Percentiles rank a stretch among this genome's conserved stretches.
phyloP scores from a whole-genome alignment of 75 land plant species.

The Cunninghamia lanceolata region DNA sequence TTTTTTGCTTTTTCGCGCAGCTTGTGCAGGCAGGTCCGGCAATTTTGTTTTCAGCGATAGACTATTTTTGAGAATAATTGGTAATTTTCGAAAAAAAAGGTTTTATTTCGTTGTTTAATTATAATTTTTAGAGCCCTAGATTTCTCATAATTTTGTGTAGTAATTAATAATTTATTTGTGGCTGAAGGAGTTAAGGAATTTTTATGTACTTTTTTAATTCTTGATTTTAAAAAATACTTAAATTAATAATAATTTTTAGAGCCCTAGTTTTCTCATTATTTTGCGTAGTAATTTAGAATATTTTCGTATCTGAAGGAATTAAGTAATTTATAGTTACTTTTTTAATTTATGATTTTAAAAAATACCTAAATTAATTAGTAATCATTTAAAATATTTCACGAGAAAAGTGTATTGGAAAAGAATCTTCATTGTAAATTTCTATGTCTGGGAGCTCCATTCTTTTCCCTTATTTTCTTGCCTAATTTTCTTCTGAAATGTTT shows the following conservation, averaged over 20 bases:
- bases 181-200: neutral
- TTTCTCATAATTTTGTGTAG: neutral
- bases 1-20: neutral
- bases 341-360: too few species aligned
- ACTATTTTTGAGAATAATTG: neutral
- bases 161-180: neutral
- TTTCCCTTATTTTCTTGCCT: too few species aligned
- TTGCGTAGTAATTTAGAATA: neutral
- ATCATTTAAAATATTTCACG: too few species aligned
- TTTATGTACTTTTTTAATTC: neutral
- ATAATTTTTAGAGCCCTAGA: neutral
- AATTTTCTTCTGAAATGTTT: too few species aligned
- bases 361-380: too few species aligned
- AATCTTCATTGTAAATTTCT: too few species aligned
- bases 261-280: neutral
- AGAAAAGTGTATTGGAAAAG: too few species aligned
- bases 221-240: neutral
- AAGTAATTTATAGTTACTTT: neutral
- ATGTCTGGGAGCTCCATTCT: too few species aligned
- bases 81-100: neutral
- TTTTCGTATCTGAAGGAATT: neutral
- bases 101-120: neutral
- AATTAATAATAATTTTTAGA: neutral
- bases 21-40: neutral
- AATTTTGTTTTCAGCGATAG: neutral